Conservation (phyloP, 352 stramenopile species). For the Pythium rhizo-oryzae region DNA sequence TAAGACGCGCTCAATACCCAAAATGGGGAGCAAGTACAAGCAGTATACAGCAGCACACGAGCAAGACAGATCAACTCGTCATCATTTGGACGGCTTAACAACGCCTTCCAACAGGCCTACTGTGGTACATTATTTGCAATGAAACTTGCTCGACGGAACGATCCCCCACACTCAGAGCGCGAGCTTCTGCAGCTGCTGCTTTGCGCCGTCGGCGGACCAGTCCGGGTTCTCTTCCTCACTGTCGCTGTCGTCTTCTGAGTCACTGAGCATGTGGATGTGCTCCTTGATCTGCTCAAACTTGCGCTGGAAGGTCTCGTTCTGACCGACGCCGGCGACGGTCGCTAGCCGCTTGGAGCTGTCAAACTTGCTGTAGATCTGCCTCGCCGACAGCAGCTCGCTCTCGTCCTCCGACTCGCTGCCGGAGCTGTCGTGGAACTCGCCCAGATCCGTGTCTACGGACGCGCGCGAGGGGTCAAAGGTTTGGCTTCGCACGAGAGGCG, state of each 20-base stretch:
- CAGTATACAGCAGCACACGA: too few relatives aligned
- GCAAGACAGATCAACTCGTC: background rate
- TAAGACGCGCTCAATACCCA: too few relatives aligned
- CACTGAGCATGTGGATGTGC: slow-evolving; percentile 59
- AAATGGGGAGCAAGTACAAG: too few relatives aligned
- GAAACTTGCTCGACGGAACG: too few relatives aligned
- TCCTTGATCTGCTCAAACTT: slow-evolving; percentile 66
- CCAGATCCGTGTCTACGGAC: slow-evolving; percentile 12
- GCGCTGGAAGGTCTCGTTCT: slow-evolving; percentile 51
- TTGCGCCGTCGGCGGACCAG: background rate
- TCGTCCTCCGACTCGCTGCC: slow-evolving; percentile 29
- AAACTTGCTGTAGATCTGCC: slow-evolving; percentile 30
- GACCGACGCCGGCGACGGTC: slow-evolving; percentile 34
- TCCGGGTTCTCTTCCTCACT: slow-evolving; percentile 30
- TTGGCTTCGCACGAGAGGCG: slow-evolving; percentile 16
- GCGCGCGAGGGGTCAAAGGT: slow-evolving; percentile 15
- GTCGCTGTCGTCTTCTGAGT: slow-evolving; percentile 41
- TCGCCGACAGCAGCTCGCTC: slow-evolving; percentile 28
- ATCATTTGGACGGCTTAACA: background rate
- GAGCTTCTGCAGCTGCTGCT: background rate
- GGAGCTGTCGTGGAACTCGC: slow-evolving; percentile 26
- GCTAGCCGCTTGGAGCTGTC: slow-evolving; percentile 54
- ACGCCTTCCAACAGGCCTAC: too few relatives aligned
- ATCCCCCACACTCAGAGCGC: background rate
- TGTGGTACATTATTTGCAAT: background rate